phyloP scores from a whole-genome alignment of 2,329 filamentous ascomycete genomes.

The Plectosphaerella plurivora region DNA sequence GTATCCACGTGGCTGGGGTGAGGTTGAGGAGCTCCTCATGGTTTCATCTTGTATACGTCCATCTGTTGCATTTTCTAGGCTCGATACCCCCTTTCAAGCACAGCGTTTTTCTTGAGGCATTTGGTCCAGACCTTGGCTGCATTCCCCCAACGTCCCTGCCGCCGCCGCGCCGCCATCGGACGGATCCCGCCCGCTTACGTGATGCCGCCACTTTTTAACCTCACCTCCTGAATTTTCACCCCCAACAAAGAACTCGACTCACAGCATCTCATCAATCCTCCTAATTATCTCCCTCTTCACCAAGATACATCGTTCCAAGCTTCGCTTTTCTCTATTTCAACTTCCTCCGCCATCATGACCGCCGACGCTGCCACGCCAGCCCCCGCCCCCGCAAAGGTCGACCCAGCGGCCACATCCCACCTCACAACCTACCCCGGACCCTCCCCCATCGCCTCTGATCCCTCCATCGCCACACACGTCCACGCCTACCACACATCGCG shows the following conservation, averaged over 20 bases:
- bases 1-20: background rate
- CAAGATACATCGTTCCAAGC: too few species aligned
- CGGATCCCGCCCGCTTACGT: background rate
- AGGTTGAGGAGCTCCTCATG: background rate
- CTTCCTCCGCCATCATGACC: too few species aligned
- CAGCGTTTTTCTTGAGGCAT: too few species aligned
- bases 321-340: too few species aligned
- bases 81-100: background rate
- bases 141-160: too few species aligned
- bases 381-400: too few species aligned
- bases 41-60: background rate
- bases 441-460: slow-evolving; percentile 8
- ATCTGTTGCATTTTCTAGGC: background rate
- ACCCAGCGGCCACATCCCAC: background rate
- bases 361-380: too few species aligned
- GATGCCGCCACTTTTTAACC: background rate
- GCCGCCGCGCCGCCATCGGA: too few species aligned
- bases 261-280: too few species aligned
- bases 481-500: slow-evolving; percentile 14
- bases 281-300: too few species aligned
- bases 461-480: slow-evolving; percentile 14
- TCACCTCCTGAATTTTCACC: background rate
- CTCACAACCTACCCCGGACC: background rate
- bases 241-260: too few species aligned
- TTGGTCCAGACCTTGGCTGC: too few species aligned